Conservation (phyloP, 768 basidiomycete species). For the Mycena indigotica region DNA sequence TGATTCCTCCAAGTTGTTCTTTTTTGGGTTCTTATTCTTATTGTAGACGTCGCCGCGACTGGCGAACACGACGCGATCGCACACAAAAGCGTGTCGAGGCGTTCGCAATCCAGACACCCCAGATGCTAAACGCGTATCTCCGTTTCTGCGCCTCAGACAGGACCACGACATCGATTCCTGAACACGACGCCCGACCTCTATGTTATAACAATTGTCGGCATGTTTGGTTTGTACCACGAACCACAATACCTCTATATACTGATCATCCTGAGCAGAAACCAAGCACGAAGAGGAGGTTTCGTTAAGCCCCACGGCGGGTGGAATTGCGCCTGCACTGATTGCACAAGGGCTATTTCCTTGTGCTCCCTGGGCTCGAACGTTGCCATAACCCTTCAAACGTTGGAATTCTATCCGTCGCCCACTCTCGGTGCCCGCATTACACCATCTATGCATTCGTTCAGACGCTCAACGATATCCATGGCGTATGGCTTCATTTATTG, state of each 20-base stretch:
- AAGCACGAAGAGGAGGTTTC: background rate
- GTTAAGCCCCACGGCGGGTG: background rate
- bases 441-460: constrained; percentile 2
- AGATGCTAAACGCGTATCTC: background rate
- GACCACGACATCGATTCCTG: background rate
- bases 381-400: constrained; percentile 1
- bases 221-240: background rate
- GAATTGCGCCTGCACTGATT: background rate
- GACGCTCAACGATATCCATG: background rate
- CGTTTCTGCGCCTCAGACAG: background rate
- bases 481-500: background rate
- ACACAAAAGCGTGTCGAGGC: background rate
- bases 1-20: no score
- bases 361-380: background rate
- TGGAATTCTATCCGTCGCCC: constrained; percentile 8
- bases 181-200: no score
- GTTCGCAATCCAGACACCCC: background rate
- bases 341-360: constrained; percentile 6
- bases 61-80: background rate
- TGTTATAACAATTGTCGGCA: background rate
- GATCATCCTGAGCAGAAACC: background rate
- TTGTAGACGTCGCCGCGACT: background rate
- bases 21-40: no score
- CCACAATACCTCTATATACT: background rate
- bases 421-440: constrained; percentile 1